phyloP scores from a whole-genome alignment of 2,329 filamentous ascomycete species.

The Cladosporium sphaerospermum region DNA sequence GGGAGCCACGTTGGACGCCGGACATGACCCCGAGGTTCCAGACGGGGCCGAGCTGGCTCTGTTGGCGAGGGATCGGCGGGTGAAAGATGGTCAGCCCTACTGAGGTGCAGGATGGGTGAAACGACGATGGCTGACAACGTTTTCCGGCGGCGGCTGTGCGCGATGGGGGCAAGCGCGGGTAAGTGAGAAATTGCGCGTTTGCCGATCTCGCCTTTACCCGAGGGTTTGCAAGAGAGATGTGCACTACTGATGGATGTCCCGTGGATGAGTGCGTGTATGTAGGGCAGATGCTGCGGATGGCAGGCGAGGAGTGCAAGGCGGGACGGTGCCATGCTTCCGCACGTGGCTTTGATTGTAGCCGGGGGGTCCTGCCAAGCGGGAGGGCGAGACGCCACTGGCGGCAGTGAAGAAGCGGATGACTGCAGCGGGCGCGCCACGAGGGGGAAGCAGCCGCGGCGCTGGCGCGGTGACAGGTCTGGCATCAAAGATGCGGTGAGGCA shows the following conservation, averaged over 20 bases:
- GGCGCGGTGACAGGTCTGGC: too few relatives aligned
- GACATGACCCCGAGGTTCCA: neutral
- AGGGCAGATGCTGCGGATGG: too few relatives aligned
- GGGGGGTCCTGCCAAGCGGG: neutral
- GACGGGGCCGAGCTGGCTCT: neutral
- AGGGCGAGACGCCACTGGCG: neutral
- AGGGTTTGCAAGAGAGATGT: too few relatives aligned
- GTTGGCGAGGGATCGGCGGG: slow-evolving; percentile 5
- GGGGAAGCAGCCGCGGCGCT: too few relatives aligned
- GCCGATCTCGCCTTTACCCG: too few relatives aligned
- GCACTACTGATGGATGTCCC: too few relatives aligned
- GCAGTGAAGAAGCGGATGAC: neutral
- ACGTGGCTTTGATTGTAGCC: neutral
- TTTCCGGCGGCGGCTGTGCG: neutral
- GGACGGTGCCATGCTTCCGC: neutral
- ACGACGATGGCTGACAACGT: slow-evolving; percentile 9
- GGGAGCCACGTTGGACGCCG: neutral
- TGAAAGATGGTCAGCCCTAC: slow-evolving; percentile 7
- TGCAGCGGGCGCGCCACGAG: neutral
- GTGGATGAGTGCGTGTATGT: too few relatives aligned
- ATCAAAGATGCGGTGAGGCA: neutral
- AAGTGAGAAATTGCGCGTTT: too few relatives aligned
- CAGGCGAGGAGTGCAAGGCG: too few relatives aligned
- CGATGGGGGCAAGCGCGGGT: neutral
- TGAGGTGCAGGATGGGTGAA: neutral